These are phyloP conservation scores for Plasmopara halstedii DNA, from an alignment of 352 stramenopile genomes.

Conservation along the genomic window DNA sequence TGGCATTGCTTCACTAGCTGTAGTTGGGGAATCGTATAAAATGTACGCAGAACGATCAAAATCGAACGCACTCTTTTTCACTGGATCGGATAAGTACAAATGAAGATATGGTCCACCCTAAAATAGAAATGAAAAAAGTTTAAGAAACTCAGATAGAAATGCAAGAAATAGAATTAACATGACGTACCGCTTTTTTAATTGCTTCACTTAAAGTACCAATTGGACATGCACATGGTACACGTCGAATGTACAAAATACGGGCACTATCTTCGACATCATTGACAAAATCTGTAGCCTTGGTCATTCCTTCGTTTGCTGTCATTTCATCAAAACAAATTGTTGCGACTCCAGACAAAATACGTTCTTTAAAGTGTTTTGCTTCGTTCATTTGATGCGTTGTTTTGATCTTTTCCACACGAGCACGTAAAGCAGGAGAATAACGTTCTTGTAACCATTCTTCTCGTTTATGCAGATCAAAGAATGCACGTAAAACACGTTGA, in stretches of 20 bases:
- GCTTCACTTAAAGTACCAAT: slow-evolving; percentile 59
- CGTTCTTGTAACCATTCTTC: slow-evolving; percentile 84
- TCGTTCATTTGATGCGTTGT: slow-evolving; percentile 58
- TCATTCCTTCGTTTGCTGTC: slow-evolving; percentile 9
- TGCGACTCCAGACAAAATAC: slow-evolving; percentile 37
- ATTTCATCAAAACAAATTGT: slow-evolving; percentile 66
- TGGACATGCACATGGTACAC: slow-evolving; percentile 73
- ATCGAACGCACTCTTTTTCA: slow-evolving; percentile 82
- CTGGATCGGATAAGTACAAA: slow-evolving; percentile 72
- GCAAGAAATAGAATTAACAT: background rate
- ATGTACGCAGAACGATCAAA: slow-evolving; percentile 84
- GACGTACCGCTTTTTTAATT: slow-evolving; percentile 72
- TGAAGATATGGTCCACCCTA: slow-evolving; percentile 69
- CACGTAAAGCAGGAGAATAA: slow-evolving; percentile 70
- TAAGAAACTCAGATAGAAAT: too few relatives aligned
- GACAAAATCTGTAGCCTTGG: slow-evolving; percentile 41
- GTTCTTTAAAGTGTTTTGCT: slow-evolving; percentile 68
- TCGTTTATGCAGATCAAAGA: slow-evolving; percentile 79
- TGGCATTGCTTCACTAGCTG: slow-evolving; percentile 58
- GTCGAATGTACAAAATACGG: slow-evolving; percentile 71
- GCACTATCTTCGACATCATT: slow-evolving; percentile 76
- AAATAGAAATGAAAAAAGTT: background rate
- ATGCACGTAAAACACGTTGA: slow-evolving; percentile 67
- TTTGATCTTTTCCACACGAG: slow-evolving; percentile 60
- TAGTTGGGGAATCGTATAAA: slow-evolving; percentile 67